phyloP scores from a whole-genome alignment of 352 stramenopile species.

The Globisporangium paddicum region DNA sequence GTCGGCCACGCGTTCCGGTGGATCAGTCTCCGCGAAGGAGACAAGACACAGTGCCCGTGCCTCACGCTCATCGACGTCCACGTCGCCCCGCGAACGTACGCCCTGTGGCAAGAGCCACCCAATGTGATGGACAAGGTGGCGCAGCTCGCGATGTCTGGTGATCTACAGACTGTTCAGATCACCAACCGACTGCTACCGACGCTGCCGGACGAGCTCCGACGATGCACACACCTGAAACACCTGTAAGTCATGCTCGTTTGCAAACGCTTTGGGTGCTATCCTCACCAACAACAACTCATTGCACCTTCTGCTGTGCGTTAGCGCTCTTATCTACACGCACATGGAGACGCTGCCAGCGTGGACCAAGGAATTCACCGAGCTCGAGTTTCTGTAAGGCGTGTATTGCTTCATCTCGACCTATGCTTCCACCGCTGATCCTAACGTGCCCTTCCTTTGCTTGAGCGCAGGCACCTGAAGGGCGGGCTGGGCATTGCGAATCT shows the following conservation, averaged over 20 bases:
- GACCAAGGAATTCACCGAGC: neutral
- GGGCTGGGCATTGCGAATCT: neutral
- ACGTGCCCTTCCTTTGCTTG: too few relatives aligned
- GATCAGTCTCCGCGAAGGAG: neutral
- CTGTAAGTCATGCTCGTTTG: too few relatives aligned
- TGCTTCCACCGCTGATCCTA: too few relatives aligned
- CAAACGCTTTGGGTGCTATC: too few relatives aligned
- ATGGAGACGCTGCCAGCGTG: neutral
- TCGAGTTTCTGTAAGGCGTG: neutral
- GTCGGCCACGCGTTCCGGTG: conserved; percentile 6
- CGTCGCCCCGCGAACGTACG: conserved; percentile 9
- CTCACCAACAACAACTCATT: too few relatives aligned
- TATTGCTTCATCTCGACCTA: too few relatives aligned
- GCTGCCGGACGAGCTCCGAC: conserved; percentile 16
- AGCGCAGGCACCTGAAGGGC: neutral
- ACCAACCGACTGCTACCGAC: conserved; percentile 19
- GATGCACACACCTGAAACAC: conserved; percentile 20
- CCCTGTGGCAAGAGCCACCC: conserved; percentile 15
- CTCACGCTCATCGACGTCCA: conserved; percentile 24
- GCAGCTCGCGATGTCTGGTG: conserved; percentile 18
- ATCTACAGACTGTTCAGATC: conserved; percentile 24
- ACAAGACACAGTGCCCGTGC: conserved; percentile 22
- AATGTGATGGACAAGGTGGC: conserved; percentile 14
- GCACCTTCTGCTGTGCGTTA: too few relatives aligned
- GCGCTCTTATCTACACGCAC: neutral